These are phyloP conservation scores for Phoma herbarum DNA, from an alignment of 2,329 filamentous ascomycete species.

Conservation along the genomic window DNA sequence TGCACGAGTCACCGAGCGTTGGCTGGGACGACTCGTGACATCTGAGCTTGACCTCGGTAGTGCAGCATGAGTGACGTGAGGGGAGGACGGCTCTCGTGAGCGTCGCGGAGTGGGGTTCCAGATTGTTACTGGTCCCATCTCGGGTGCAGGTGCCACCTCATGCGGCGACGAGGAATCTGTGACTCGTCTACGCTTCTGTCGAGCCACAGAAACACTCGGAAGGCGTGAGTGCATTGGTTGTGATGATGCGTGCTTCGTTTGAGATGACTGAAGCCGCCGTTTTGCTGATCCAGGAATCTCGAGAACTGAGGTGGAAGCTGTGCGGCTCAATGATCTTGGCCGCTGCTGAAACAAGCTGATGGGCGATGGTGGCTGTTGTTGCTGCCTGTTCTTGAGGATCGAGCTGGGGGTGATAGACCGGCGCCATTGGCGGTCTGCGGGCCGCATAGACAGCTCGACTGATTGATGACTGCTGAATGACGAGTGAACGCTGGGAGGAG, in stretches of 20 bases:
- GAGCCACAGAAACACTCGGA: conserved; percentile 42
- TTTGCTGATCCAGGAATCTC: conserved; percentile 40
- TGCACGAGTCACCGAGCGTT: conserved; percentile 48
- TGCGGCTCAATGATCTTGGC: conserved; percentile 39
- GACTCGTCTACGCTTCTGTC: conserved; percentile 59
- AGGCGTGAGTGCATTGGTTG: conserved; percentile 46
- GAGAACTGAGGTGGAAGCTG: conserved; percentile 41
- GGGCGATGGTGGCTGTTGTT: conserved; percentile 47
- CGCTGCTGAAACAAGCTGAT: conserved; percentile 44
- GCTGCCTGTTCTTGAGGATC: conserved; percentile 42
- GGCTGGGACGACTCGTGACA: conserved; percentile 53
- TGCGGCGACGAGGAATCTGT: conserved; percentile 40
- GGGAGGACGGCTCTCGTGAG: conserved; percentile 56
- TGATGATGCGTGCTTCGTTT: conserved; percentile 40
- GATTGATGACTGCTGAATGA: conserved; percentile 55
- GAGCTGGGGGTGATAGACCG: conserved; percentile 47
- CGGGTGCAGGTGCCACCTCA: conserved; percentile 21
- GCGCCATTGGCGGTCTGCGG: conserved; percentile 46
- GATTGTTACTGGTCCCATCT: conserved; percentile 39
- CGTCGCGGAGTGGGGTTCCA: conserved; percentile 54
- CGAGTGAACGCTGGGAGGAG: conserved; percentile 56
- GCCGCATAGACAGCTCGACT: conserved; percentile 45
- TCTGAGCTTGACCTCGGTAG: conserved; percentile 45
- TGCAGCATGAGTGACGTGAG: conserved; percentile 47
- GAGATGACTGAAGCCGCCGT: conserved; percentile 42